A percentile compares a stretch with the other conserved stretches of the same genome.
phyloP scores from a whole-genome alignment of 2,329 filamentous ascomycete species.

The Alternaria arborescens region DNA sequence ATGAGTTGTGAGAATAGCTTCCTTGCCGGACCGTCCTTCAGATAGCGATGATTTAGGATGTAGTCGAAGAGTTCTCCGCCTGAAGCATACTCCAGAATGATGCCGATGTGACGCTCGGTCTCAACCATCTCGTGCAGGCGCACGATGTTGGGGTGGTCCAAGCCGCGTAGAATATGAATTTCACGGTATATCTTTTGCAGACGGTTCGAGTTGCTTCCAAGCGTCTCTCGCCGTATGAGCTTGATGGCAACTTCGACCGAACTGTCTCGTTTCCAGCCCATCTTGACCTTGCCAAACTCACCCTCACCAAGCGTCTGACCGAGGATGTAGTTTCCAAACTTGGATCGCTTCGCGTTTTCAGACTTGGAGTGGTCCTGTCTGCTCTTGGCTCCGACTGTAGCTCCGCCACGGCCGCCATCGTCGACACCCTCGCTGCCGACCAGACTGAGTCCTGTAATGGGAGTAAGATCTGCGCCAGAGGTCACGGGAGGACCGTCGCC shows the following conservation, averaged over 20 bases:
- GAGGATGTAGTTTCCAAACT: conserved; percentile 94
- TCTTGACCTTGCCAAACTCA: conserved; percentile 98
- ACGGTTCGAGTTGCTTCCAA: conserved; percentile 86
- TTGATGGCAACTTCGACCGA: conserved; percentile 96
- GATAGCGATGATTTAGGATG: conserved; percentile 93
- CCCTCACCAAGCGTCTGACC: conserved; percentile 97
- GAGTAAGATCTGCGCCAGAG: conserved; percentile 55
- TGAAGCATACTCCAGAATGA: conserved; percentile 97
- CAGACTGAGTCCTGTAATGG: conserved; percentile 59
- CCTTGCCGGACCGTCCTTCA: conserved; percentile 91
- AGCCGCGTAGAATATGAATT: conserved; percentile 85
- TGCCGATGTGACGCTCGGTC: conserved; percentile 95
- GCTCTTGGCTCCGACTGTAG: conserved; percentile 55
- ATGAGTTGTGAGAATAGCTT: conserved; percentile 94
- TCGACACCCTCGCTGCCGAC: conserved; percentile 60
- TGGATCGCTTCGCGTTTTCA: conserved; percentile 73
- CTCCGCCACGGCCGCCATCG: conserved; percentile 56
- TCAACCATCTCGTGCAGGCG: conserved; percentile 98
- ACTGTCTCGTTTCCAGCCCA: conserved; percentile 97
- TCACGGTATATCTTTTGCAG: conserved; percentile 98
- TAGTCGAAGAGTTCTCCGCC: conserved; percentile 98
- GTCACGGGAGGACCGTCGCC: conserved; percentile 64
- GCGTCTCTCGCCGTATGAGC: conserved; percentile 88
- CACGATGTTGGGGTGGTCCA: conserved; percentile 96
- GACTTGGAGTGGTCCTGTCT: conserved; percentile 67